Base-by-base conservation (phyloP, 768 basidiomycete species). In the Ephemerocybe angulata region DNA sequence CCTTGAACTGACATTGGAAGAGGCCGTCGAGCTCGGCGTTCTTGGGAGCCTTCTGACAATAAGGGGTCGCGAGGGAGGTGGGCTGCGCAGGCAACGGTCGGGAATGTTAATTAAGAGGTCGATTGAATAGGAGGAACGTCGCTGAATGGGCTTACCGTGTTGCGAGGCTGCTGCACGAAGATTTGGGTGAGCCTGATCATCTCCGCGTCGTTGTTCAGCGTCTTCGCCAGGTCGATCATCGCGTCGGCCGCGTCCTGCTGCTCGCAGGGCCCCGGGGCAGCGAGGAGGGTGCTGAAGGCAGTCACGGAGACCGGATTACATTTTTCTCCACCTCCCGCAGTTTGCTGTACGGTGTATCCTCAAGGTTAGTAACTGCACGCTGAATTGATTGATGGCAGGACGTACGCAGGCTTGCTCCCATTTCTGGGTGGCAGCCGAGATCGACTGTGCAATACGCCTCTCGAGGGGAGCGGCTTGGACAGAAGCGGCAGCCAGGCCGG, bases 261-360 rank as follows among this genome's bases (percentile, higher is more conserved):
- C 1, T 74, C 80, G 57, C 82, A 84, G 52, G 74, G 66, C 25
- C 76, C 80, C 0, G 77, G 70, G 4, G 72, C 81, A 30, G 81
- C 81, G n/a, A 87, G 79, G 40, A 88, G 79, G 12, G 83, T 82
- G 35, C 62, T 60, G 61, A 85, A 84, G 1, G 85, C 78, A 1
- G 70, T 72, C 24, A 86, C 73, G 3, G 85, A 78, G 38, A 81
- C 62, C 4, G 78, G 69, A 63, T 84, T 86, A 67, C 86, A 87
- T 59, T 77, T 67, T n/a, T 69, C 50, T 15, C 60, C 82, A 40
- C 85, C 86, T 37, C 80, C 81, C 5, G 84, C 86, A 12, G 75
- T 70, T 35, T 69, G 49, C 84, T 85, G 63, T 46, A n/a, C n/a
- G n/a, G n/a, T n/a, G n/a, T n/a, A n/a, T n/a, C n/a, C n/a, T n/a